Evolutionary conservation across 2,329 filamentous ascomycete species (phyloP).

Genomic region (Sporothrix sp.): DNA sequence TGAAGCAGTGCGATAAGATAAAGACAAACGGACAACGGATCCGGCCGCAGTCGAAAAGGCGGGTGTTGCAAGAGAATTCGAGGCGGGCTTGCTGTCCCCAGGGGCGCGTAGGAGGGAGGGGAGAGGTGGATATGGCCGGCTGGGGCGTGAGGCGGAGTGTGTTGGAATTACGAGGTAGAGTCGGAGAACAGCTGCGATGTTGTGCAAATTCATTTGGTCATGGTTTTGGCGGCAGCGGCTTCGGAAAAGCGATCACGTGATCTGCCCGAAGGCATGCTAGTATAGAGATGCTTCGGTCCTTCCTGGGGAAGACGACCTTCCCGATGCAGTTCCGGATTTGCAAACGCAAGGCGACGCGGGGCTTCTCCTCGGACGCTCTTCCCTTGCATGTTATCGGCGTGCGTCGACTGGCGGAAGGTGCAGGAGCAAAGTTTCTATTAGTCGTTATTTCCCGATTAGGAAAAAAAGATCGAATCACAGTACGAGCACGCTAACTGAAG

Average conservation of each 20-base stretch:
- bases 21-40: no score
- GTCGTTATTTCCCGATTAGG: conserved; percentile 11
- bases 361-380: background rate
- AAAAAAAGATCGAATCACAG: conserved; percentile 12
- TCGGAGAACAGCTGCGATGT: background rate
- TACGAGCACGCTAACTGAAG: no score
- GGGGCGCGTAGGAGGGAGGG: no score
- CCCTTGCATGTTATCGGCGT: background rate
- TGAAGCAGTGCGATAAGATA: conserved; percentile 1
- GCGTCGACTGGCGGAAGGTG: background rate
- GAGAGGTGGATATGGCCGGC: no score
- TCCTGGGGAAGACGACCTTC: background rate
- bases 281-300: no score
- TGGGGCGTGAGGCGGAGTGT: background rate
- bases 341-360: background rate
- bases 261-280: no score
- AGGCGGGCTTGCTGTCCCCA: no score
- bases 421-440: background rate
- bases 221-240: no score
- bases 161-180: background rate
- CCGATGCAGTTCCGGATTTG: background rate
- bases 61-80: no score
- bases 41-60: no score
- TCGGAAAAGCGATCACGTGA: no score
- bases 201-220: conserved; percentile 1